phyloP scores from a whole-genome alignment of 2,329 filamentous ascomycete genomes.

The Aquanectria penicillioides region DNA sequence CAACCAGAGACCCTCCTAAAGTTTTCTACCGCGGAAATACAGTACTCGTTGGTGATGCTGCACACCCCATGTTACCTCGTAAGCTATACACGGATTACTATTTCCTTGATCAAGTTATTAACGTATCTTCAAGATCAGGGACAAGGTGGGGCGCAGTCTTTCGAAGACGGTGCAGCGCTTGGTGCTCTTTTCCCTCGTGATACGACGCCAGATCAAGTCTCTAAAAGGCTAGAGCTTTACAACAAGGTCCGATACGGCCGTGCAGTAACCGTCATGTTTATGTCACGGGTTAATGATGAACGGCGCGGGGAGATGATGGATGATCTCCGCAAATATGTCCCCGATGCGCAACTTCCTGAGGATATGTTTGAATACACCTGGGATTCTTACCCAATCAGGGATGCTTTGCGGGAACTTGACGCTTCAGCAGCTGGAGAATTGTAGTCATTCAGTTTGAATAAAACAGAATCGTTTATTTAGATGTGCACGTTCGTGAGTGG shows the following conservation, averaged over 20 bases:
- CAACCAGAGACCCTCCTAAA: neutral
- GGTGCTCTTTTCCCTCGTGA: conserved; percentile 2
- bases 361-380: conserved; percentile 5
- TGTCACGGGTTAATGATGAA: neutral
- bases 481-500: too few species aligned
- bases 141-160: conserved; percentile 21
- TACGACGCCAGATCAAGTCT: conserved; percentile 1
- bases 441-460: neutral
- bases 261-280: conserved; percentile 5
- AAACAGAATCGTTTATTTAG: too few species aligned
- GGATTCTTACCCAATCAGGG: neutral
- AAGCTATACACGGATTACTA: too few species aligned
- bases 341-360: neutral
- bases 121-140: conserved; percentile 12
- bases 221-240: neutral
- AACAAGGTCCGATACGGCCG: conserved; percentile 13
- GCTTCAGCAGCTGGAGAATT: neutral
- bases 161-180: conserved; percentile 23
- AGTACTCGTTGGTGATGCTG: conserved; percentile 19
- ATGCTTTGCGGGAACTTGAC: neutral
- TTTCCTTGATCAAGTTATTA: too few species aligned
- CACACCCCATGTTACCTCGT: conserved; percentile 28
- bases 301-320: conserved; percentile 11
- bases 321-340: neutral
- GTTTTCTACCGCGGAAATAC: neutral